Conservation (phyloP, 768 basidiomycete genomes). For the Sarcodon aspratus region DNA sequence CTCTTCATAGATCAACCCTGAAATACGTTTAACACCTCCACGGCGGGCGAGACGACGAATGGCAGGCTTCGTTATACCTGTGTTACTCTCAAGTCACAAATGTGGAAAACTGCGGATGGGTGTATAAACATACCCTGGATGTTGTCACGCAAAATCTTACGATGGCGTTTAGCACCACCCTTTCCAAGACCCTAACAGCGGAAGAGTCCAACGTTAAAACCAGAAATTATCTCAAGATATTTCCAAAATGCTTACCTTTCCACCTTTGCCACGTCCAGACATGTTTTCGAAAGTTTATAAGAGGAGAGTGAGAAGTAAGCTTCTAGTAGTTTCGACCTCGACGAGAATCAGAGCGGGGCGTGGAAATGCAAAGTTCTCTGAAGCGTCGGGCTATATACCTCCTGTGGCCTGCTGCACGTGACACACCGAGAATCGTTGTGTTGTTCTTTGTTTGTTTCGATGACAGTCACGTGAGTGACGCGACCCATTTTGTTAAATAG, state of each 20-base stretch:
- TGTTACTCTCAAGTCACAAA: background rate
- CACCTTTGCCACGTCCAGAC: conserved; percentile 76
- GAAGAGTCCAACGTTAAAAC: background rate
- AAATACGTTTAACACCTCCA: conserved; percentile 58
- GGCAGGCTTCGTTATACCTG: conserved; percentile 85
- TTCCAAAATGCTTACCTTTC: conserved; percentile 35
- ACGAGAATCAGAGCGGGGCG: conserved; percentile 1
- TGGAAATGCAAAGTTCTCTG: background rate
- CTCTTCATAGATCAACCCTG: conserved; percentile 53
- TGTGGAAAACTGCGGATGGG: conserved; percentile 34
- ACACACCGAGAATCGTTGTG: background rate
- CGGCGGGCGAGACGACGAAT: conserved; percentile 66
- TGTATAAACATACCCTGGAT: conserved; percentile 69
- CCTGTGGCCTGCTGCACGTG: conserved; percentile 2
- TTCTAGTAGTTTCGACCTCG: conserved; percentile 4
- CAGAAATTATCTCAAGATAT: background rate
- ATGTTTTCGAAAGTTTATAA: conserved; percentile 25
- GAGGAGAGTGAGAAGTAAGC: conserved; percentile 1
- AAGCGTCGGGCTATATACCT: conserved; percentile 12
- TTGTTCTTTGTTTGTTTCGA: background rate
- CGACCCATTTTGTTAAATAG: conserved; percentile 12
- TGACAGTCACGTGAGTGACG: conserved; percentile 2
- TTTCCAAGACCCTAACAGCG: conserved; percentile 56
- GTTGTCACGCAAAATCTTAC: conserved; percentile 75
- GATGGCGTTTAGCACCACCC: conserved; percentile 71